Conservation (phyloP, 495 filamentous ascomycete species). For the Talaromyces wortmannii region DNA sequence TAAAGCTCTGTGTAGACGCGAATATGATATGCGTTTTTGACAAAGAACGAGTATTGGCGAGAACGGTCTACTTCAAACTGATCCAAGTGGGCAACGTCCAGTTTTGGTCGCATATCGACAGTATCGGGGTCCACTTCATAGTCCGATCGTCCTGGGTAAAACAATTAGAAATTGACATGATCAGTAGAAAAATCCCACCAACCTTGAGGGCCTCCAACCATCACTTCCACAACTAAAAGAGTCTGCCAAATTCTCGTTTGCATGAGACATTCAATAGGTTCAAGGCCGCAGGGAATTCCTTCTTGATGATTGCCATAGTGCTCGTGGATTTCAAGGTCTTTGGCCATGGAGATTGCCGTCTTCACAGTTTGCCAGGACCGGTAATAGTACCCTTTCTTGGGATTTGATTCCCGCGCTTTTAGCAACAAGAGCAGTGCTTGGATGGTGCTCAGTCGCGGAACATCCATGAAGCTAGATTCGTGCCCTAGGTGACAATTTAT, state of each 20-base stretch:
- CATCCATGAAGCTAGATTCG: constrained; percentile 93
- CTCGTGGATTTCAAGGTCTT: constrained; percentile 86
- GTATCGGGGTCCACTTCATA: constrained; percentile 67
- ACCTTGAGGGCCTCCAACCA: constrained; percentile 96
- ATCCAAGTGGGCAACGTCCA: constrained; percentile 60
- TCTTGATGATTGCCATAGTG: constrained; percentile 72
- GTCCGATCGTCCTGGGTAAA: constrained; percentile 65
- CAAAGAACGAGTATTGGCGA: constrained; percentile 76
- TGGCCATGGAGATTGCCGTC: constrained; percentile 84
- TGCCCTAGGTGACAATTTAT: constrained; percentile 53
- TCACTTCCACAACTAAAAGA: constrained; percentile 78
- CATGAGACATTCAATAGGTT: constrained; percentile 66
- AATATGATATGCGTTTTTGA: constrained; percentile 70
- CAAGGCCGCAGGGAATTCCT: constrained; percentile 61
- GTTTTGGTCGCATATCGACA: constrained; percentile 67
- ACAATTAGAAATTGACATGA: constrained; percentile 21
- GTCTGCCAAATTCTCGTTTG: constrained; percentile 91
- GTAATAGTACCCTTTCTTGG: constrained; percentile 94
- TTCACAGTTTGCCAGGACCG: constrained; percentile 97
- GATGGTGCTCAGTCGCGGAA: constrained; percentile 86
- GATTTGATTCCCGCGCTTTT: constrained; percentile 86
- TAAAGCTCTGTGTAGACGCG: constrained; percentile 70
- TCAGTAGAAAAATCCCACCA: constrained; percentile 5
- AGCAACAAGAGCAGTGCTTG: constrained; percentile 83
- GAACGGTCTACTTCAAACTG: constrained; percentile 70